phyloP scores from a whole-genome alignment of 2,329 filamentous ascomycete genomes.

The Zymoseptoria ardabiliae region DNA sequence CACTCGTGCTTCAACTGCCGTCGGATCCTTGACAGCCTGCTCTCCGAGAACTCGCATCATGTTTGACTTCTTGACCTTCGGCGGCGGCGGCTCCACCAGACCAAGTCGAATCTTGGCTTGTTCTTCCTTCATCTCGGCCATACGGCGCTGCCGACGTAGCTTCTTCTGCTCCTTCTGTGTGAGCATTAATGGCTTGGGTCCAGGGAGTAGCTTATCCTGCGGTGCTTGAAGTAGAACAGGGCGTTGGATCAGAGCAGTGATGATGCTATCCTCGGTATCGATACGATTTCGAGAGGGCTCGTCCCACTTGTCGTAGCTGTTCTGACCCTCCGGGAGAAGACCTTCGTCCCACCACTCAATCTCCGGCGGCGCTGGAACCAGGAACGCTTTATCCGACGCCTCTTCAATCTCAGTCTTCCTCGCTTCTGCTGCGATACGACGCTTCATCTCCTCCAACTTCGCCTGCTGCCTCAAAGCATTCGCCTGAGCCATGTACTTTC shows the following conservation, averaged over 20 bases:
- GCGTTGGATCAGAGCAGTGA: constrained; percentile 88
- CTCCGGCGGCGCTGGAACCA: constrained; percentile 69
- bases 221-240: constrained; percentile 85
- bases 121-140: constrained; percentile 89
- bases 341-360: constrained; percentile 98
- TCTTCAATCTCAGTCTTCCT: constrained; percentile 91
- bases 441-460: constrained; percentile 89
- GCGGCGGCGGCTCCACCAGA: constrained; percentile 78
- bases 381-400: constrained; percentile 82
- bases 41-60: constrained; percentile 95
- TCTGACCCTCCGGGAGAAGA: constrained; percentile 61
- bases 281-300: constrained; percentile 65
- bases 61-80: constrained; percentile 95
- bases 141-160: constrained; percentile 77
- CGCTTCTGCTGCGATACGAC: constrained; percentile 77
- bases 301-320: constrained; percentile 57
- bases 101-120: constrained; percentile 94
- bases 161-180: constrained; percentile 89
- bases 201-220: constrained; percentile 73
- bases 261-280: constrained; percentile 69
- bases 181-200: constrained; percentile 83
- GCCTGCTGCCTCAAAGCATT: constrained; percentile 82
- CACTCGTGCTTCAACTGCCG: constrained; percentile 89
- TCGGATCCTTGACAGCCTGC: constrained; percentile 89
- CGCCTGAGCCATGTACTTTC: constrained; percentile 93